Evolutionary conservation across 225 moss, liverwort and hornwort species (phyloP).

Genomic region (Polytrichum commune): DNA sequence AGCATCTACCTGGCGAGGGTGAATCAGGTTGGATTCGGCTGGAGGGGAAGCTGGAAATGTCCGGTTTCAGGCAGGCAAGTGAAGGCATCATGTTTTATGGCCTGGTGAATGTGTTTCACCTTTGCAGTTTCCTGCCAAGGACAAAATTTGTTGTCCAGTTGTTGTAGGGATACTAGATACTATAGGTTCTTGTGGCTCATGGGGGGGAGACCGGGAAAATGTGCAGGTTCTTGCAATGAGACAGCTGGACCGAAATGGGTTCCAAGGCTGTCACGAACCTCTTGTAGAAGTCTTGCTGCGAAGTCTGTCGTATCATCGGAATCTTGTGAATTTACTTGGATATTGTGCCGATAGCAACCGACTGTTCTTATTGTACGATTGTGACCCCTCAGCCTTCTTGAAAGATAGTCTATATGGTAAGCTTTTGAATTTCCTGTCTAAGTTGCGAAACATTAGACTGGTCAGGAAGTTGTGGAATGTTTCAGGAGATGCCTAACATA

Average conservation of each 20-base stretch:
- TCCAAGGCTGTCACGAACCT: conserved; percentile 93
- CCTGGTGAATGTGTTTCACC: too few species aligned
- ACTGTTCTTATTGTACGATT: conserved; percentile 91
- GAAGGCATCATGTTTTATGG: too few species aligned
- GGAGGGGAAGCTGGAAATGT: too few species aligned
- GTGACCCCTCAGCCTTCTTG: conserved; percentile 84
- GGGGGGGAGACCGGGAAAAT: background rate
- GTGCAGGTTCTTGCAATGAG: conserved; percentile 92
- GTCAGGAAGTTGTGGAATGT: background rate
- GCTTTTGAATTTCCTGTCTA: conserved; percentile 8
- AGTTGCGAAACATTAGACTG: background rate
- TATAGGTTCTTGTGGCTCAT: background rate
- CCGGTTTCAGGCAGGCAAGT: too few species aligned
- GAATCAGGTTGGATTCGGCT: too few species aligned
- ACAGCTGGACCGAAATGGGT: conserved; percentile 92
- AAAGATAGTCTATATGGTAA: conserved; percentile 96
- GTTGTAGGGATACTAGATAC: too few species aligned
- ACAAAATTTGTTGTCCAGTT: too few species aligned
- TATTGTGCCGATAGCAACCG: conserved; percentile 96
- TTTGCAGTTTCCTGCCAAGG: too few species aligned
- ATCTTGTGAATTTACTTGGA: conserved; percentile 96
- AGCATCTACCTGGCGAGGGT: too few species aligned
- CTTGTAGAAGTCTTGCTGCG: conserved; percentile 97
- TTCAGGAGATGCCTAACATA: background rate
- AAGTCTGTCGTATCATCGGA: conserved; percentile 88